Evolutionary conservation across 1,284 basidiomycete species (phyloP).

Genomic region (Trametes versicolor): DNA sequence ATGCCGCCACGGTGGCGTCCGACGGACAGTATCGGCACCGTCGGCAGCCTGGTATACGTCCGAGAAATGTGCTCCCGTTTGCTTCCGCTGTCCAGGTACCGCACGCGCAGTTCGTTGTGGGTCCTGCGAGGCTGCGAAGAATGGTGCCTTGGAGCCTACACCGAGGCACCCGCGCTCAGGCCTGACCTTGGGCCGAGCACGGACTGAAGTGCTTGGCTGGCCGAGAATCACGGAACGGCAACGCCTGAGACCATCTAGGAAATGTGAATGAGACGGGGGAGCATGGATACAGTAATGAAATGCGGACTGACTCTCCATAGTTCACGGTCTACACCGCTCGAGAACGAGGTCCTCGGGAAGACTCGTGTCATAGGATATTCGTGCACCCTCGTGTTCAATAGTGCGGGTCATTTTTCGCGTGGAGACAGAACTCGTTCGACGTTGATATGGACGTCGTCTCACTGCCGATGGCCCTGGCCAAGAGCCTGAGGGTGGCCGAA

Average conservation of each 20-base stretch:
- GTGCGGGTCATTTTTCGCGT: too few species aligned
- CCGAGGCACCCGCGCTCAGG: not conserved
- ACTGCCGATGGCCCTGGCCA: too few species aligned
- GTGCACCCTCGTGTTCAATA: too few species aligned
- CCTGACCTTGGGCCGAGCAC: not conserved
- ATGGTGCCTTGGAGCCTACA: constrained; percentile 5
- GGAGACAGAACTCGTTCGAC: too few species aligned
- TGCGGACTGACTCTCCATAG: not conserved
- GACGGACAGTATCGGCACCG: not conserved
- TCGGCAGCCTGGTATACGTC: not conserved
- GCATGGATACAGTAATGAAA: too few species aligned
- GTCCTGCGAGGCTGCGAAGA: not conserved
- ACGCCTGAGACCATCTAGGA: not conserved
- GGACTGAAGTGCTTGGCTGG: not conserved
- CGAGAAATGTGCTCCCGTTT: not conserved
- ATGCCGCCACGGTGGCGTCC: not conserved
- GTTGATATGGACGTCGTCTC: too few species aligned
- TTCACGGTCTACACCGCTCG: not conserved
- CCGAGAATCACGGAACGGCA: not conserved
- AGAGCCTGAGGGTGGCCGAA: too few species aligned
- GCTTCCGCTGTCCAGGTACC: constrained; percentile 7
- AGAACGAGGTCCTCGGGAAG: too few species aligned
- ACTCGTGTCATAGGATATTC: too few species aligned
- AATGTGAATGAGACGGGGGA: not conserved
- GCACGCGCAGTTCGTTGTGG: not conserved